A percentile compares a stretch with the other conserved stretches of the same genome.
These are phyloP conservation scores for Didymella pinodella DNA, from an alignment of 2,329 filamentous ascomycete genomes.

Conservation along the genomic window DNA sequence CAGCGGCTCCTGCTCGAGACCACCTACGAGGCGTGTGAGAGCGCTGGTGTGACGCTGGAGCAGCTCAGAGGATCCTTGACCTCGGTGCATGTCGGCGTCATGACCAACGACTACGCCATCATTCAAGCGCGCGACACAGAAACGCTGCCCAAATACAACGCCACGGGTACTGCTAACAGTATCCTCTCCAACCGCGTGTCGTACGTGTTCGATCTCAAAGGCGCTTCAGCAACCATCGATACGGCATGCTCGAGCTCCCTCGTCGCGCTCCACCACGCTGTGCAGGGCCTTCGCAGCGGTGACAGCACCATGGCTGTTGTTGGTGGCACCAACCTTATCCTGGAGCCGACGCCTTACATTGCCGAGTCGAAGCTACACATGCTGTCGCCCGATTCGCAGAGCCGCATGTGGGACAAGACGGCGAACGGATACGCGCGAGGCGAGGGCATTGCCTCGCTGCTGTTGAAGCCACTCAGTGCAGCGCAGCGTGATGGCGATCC, in stretches of 20 bases:
- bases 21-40: slow-evolving; percentile 27
- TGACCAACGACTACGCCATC: neutral
- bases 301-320: neutral
- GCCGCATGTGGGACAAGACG: slow-evolving; percentile 54
- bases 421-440: slow-evolving; percentile 71
- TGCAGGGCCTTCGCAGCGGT: slow-evolving; percentile 25
- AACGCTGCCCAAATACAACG: accelerated
- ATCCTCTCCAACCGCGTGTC: slow-evolving; percentile 41
- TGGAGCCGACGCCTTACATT: neutral
- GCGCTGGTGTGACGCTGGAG: neutral
- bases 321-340: neutral
- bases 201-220: slow-evolving; percentile 50
- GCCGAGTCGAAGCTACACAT: neutral
- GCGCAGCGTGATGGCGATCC: neutral
- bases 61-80: neutral
- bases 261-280: slow-evolving; percentile 23
- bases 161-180: neutral
- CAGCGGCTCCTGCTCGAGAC: slow-evolving; percentile 31
- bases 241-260: slow-evolving; percentile 47
- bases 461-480: slow-evolving; percentile 32
- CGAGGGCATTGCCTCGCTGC: slow-evolving; percentile 60
- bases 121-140: neutral
- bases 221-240: too few species aligned
- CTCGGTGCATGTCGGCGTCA: neutral
- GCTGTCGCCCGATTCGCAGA: neutral